Evolutionary conservation across 179 eudicot species (phyloP).

Genomic region (Drosera spatulata): DNA sequence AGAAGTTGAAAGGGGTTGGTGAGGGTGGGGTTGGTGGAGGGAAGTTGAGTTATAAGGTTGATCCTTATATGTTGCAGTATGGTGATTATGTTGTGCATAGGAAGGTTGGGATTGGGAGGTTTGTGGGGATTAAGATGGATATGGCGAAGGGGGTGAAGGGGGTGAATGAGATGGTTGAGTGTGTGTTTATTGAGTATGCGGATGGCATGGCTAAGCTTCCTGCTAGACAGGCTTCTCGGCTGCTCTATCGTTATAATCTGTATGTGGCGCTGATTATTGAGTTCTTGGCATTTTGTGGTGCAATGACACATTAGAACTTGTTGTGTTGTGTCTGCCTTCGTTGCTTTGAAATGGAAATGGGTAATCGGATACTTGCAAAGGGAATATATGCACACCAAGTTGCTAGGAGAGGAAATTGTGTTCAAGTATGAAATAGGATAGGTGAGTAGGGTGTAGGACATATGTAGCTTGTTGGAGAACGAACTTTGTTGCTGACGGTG

Average conservation of each 20-base stretch:
- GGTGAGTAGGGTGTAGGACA: no score
- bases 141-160: slow-evolving; percentile 27
- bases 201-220: slow-evolving; percentile 99
- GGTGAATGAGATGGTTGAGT: slow-evolving; percentile 39
- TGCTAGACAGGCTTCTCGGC: slow-evolving; percentile 59
- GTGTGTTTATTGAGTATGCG: slow-evolving; percentile 86
- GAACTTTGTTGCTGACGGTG: no score
- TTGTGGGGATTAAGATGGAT: slow-evolving; percentile 74
- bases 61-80: slow-evolving; percentile 54
- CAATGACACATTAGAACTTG: no score
- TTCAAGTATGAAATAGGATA: no score
- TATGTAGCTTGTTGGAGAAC: no score
- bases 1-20: slow-evolving; percentile 44
- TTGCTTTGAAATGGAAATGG: no score
- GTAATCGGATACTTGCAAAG: no score
- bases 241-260: slow-evolving; percentile 92
- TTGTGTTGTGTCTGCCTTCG: no score
- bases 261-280: slow-evolving; percentile 15
- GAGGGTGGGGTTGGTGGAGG: slow-evolving; percentile 12
- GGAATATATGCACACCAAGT: no score
- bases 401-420: no score
- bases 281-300: no score
- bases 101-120: slow-evolving; percentile 90
- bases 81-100: slow-evolving; percentile 97
- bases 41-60: slow-evolving; percentile 56